Percentiles rank a stretch among this genome's conserved stretches.
Evolutionary conservation across 306 rosid species (phyloP).

Genomic region (Vicia faba): DNA sequence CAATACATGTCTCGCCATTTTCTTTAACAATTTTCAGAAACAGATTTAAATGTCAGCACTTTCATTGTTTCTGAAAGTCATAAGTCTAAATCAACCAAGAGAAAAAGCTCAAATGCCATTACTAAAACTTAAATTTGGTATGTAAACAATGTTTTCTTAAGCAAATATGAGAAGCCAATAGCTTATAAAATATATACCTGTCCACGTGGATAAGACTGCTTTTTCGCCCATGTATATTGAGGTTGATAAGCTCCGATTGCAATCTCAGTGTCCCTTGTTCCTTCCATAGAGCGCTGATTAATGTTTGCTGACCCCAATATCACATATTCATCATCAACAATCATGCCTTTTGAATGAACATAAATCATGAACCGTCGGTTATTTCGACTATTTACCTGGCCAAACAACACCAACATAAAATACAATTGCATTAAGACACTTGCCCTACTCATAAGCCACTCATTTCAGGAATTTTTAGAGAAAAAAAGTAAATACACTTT

Average conservation of each 20-base stretch:
- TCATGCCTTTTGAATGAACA: constrained; percentile 99
- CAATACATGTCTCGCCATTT: too few species aligned
- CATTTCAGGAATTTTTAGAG: neutral
- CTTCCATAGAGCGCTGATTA: constrained; percentile 98
- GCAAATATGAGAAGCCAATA: constrained; percentile 27
- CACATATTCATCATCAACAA: constrained; percentile 90
- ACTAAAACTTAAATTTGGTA: constrained; percentile 5
- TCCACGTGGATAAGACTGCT: constrained; percentile 63
- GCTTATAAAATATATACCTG: constrained; percentile 53
- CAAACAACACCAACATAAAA: constrained; percentile 39
- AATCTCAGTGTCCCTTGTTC: constrained; percentile 98
- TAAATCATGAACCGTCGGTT: constrained; percentile 91
- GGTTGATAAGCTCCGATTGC: constrained; percentile 99
- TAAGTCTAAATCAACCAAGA: neutral
- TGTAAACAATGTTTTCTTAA: constrained; percentile 2
- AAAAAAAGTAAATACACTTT: neutral
- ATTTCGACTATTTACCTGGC: constrained; percentile 72
- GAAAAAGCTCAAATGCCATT: constrained; percentile 9
- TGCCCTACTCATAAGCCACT: constrained; percentile 1
- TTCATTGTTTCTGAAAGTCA: too few species aligned
- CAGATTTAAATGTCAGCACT: too few species aligned
- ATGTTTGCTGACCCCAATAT: constrained; percentile 96
- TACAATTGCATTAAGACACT: constrained; percentile 16
- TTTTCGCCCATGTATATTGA: constrained; percentile 77
- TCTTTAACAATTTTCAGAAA: too few species aligned